Evolutionary conservation across 2,329 filamentous ascomycete genomes (phyloP).

Genomic region (Alternaria solani): DNA sequence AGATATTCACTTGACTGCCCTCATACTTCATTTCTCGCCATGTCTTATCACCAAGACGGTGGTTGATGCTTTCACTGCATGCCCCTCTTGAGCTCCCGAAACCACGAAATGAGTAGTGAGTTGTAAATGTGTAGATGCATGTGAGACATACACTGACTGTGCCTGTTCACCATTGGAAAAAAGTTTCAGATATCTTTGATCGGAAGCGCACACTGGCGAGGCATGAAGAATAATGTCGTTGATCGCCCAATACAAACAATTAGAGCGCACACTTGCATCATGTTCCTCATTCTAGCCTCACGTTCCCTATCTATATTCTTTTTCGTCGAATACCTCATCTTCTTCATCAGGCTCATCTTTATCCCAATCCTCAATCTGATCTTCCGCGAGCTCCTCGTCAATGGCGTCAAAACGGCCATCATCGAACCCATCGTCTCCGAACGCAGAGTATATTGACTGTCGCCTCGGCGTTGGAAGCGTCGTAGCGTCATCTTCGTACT

Average conservation of each 20-base stretch:
- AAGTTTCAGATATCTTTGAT: not conserved
- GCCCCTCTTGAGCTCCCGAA: not conserved
- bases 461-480: conserved; percentile 13
- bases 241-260: not conserved
- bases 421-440: conserved; percentile 3
- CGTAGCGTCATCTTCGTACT: conserved; percentile 1
- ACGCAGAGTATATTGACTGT: conserved; percentile 19
- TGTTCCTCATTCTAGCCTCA: not conserved
- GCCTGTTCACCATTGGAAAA: not conserved
- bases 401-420: conserved; percentile 10
- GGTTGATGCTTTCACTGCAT: not conserved
- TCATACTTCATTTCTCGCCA: not conserved
- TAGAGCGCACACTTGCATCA: not conserved
- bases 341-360: not conserved
- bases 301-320: not conserved
- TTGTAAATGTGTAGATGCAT: too few species aligned
- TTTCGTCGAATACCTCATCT: not conserved
- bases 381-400: conserved; percentile 11
- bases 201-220: not conserved
- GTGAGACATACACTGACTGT: too few species aligned
- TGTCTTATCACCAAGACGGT: not conserved
- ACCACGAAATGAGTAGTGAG: not conserved
- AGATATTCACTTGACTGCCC: not conserved
- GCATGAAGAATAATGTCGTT: not conserved
- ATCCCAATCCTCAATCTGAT: conserved; percentile 5